Evolutionary conservation across 2,329 filamentous ascomycete genomes (phyloP).

Genomic region (Penicillium frequentans): DNA sequence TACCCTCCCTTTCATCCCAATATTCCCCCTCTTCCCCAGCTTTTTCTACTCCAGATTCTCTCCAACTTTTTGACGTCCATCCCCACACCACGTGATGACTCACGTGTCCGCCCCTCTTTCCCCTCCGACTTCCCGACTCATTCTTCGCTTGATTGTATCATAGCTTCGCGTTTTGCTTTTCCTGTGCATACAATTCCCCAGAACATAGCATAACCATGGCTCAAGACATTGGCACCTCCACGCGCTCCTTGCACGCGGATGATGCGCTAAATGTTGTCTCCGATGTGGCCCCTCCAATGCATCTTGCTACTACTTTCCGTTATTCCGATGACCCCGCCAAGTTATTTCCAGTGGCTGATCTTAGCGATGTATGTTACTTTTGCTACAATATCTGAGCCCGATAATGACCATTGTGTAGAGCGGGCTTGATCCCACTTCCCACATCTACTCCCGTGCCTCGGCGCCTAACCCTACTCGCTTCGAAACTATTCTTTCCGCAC

Average conservation of each 20-base stretch:
- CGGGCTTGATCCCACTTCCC: slow-evolving; percentile 39
- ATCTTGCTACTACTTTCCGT: slow-evolving; percentile 88
- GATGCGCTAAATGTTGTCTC: slow-evolving; percentile 70
- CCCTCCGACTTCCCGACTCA: background rate
- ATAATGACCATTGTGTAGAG: slow-evolving; percentile 14
- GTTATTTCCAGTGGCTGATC: slow-evolving; percentile 54
- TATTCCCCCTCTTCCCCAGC: background rate
- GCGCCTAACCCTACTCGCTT: slow-evolving; percentile 81
- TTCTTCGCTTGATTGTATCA: slow-evolving; percentile 12
- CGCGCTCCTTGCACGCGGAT: slow-evolving; percentile 78
- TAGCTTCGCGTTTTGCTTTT: slow-evolving; percentile 6
- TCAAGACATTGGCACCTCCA: slow-evolving; percentile 52
- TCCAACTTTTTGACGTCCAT: background rate
- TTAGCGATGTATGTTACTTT: slow-evolving; percentile 50
- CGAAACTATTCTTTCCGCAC: slow-evolving; percentile 73
- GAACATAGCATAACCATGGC: slow-evolving; percentile 30
- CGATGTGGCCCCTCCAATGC: slow-evolving; percentile 84
- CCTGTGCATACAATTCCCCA: slow-evolving; percentile 20
- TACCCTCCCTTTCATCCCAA: background rate
- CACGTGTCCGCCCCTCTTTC: slow-evolving; percentile 15
- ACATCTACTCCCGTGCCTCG: slow-evolving; percentile 81
- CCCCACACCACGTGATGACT: slow-evolving; percentile 21
- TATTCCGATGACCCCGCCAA: slow-evolving; percentile 71
- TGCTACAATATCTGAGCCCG: background rate
- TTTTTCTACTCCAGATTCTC: background rate